These are phyloP conservation scores for Carex pumila DNA, from an alignment of 176 grass and related monocot species.

Conservation along the genomic window DNA sequence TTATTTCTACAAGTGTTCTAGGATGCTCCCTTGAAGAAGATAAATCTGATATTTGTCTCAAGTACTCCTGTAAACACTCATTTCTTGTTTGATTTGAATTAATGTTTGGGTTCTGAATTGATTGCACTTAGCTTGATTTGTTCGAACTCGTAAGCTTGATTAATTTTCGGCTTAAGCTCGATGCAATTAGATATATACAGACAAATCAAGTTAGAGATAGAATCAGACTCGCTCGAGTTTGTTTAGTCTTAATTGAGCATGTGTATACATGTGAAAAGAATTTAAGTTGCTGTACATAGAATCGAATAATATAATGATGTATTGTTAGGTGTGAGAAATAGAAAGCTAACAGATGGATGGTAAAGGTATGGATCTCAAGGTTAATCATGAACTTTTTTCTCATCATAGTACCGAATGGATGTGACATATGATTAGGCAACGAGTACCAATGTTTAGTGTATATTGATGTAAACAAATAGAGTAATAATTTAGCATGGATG, in stretches of 20 bases:
- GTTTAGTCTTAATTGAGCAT: background rate
- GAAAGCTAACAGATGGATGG: conserved; percentile 6
- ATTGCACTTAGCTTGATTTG: background rate
- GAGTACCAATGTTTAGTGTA: background rate
- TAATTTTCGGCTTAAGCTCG: background rate
- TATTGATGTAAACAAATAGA: background rate
- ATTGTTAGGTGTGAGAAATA: conserved; percentile 21
- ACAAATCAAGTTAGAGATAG: background rate
- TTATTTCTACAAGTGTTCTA: background rate
- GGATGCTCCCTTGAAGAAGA: background rate
- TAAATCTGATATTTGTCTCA: background rate
- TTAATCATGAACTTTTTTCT: background rate
- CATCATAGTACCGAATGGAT: background rate
- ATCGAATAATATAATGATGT: background rate
- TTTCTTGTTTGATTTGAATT: background rate
- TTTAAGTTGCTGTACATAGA: background rate
- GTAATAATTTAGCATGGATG: background rate
- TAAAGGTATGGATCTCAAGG: background rate
- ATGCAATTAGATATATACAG: background rate
- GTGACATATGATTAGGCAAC: background rate
- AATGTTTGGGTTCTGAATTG: background rate
- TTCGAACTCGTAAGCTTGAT: background rate
- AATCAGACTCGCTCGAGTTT: background rate
- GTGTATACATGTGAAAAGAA: conserved; percentile 3
- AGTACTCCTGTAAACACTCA: no score